Evolutionary conservation across 2,329 filamentous ascomycete genomes (phyloP).

Genomic region (Sordariomycetes sp.): DNA sequence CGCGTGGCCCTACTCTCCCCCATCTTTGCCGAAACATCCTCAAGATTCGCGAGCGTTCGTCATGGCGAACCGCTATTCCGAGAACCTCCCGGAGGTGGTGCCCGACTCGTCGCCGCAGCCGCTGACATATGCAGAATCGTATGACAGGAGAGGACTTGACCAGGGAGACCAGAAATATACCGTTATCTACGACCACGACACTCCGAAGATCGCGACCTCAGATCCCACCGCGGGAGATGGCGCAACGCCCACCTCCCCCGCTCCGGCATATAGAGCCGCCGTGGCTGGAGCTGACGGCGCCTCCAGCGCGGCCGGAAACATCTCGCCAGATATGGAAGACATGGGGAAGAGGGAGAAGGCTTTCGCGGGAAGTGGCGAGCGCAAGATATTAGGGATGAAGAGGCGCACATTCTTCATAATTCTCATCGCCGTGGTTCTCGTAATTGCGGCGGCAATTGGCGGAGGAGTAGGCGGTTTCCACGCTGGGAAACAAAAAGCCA

Average conservation of each 20-base stretch:
- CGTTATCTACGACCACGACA: not conserved
- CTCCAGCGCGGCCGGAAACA: not conserved
- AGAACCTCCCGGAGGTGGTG: constrained; percentile 6
- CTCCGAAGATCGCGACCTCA: not conserved
- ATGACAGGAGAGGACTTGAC: not conserved
- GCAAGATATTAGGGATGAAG: constrained; percentile 4
- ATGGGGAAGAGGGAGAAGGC: not conserved
- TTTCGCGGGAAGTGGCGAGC: not conserved
- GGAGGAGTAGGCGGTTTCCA: not conserved
- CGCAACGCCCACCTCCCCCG: not conserved
- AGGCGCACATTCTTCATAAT: constrained; percentile 1
- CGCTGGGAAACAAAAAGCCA: not conserved
- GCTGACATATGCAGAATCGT: not conserved
- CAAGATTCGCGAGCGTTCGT: not conserved
- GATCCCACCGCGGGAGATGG: not conserved
- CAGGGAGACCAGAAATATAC: constrained; percentile 1
- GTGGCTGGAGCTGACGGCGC: not conserved
- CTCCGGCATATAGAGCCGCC: not conserved
- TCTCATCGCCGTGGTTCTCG: not conserved
- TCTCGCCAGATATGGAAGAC: not conserved
- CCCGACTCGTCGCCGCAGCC: constrained; percentile 4
- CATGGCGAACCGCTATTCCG: not conserved
- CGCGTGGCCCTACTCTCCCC: not conserved
- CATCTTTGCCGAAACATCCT: not conserved
- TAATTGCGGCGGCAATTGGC: not conserved